These are phyloP conservation scores for Fraxinus xanthoxyloides DNA, from an alignment of 305 asterid genomes.

Conservation along the genomic window DNA sequence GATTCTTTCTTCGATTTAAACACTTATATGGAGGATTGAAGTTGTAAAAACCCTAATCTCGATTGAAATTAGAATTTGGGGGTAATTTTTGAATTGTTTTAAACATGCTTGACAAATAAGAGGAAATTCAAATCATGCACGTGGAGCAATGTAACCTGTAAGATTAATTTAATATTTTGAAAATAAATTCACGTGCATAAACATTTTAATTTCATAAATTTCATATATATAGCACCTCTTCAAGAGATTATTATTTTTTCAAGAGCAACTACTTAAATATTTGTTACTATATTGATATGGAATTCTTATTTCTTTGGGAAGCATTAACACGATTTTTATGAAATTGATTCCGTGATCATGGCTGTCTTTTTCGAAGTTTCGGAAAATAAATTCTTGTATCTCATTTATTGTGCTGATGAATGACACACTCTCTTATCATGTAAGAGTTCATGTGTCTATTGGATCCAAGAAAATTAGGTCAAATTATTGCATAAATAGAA, in stretches of 20 bases:
- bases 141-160: too few relatives aligned
- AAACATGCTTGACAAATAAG: too few relatives aligned
- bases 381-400: not conserved
- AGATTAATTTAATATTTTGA: too few relatives aligned
- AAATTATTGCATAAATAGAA: not conserved
- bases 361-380: not conserved
- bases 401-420: not conserved
- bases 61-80: not conserved
- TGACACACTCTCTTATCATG: not conserved
- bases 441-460: not conserved
- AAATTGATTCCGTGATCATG: not conserved
- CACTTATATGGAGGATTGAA: not conserved
- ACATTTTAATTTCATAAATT: too few relatives aligned
- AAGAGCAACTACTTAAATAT: too few relatives aligned
- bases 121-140: too few relatives aligned
- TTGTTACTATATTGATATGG: too few relatives aligned
- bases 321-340: not conserved
- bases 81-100: not conserved
- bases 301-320: not conserved
- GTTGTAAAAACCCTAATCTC: not conserved
- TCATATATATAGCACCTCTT: too few relatives aligned
- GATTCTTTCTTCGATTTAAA: not conserved
- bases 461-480: not conserved
- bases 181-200: too few relatives aligned
- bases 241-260: too few relatives aligned